Evolutionary conservation across 192 early-diverging fungal species (phyloP), one percentile per base, ranked within the genome.

Genomic region (Obelidium mucronatum): DNA sequence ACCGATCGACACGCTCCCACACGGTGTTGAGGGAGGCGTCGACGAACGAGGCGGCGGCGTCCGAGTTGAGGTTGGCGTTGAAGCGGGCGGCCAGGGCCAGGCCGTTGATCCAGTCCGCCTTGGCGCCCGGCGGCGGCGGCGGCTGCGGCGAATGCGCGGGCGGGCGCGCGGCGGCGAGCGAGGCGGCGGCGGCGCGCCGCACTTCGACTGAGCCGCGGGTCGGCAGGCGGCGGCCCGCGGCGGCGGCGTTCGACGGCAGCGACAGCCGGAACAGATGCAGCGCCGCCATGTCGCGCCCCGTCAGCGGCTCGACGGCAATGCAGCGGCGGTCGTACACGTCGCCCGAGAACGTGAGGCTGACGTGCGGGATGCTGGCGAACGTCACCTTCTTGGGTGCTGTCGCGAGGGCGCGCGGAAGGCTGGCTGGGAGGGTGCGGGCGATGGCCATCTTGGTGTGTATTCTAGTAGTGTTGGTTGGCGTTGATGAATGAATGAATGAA

Each of bases 231-330:
- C 0, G 63, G 19, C 31, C 34, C 31, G n/a, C 42, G 42, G 8
- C n/a, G 19, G 37, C 39, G 15, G 1, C 6, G 40, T 51, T 26
- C 42, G 24, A 40, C 31, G 69, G 54, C 51, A 72, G 52, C n/a
- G 53, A 58, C 51, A 72, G 55, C 2, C 69, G 69, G 54, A 72
- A 72, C 53, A 72, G n/a, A 28, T 15, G 40, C 34, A 72, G 56
- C 53, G 39, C 34, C 11, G 69, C 69, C 13, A 72, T 42, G 69
- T 72, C 69, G 17, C 54, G 19, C 11, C 54, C 54, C 15, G 69
- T 39, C 8, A 72, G 51, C 37, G 69, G 69, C 53, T 72, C 69
- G 34, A 40, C 11, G 8, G 54, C 26, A 36, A 55, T 58, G 55
- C 51, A 58, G 30, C 2, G n/a, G 0, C 69, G 69, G 54, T 72